These are phyloP conservation scores for Pythium dissotocum DNA, from an alignment of 352 stramenopile species.

Conservation along the genomic window DNA sequence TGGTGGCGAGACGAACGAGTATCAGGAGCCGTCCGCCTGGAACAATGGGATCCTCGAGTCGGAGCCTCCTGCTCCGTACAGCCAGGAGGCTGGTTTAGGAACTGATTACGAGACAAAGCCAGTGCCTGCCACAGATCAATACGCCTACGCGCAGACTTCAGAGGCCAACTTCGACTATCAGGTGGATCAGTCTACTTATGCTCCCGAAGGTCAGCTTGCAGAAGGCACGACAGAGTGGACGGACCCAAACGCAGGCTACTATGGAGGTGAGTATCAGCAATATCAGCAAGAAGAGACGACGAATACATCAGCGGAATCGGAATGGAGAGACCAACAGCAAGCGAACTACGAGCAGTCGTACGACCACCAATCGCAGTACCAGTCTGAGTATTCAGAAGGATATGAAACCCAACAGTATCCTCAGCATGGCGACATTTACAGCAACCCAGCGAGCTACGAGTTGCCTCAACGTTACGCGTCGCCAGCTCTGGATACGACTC, in stretches of 20 bases:
- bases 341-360: neutral
- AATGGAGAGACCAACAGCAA: neutral
- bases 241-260: neutral
- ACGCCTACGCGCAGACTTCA: neutral
- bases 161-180: neutral
- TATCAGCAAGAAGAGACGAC: slow-evolving; percentile 2
- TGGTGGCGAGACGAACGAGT: neutral
- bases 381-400: neutral
- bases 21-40: neutral
- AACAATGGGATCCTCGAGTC: neutral
- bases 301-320: neutral
- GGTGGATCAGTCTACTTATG: neutral
- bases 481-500: neutral
- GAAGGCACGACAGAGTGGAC: slow-evolving; percentile 6
- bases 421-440: neutral
- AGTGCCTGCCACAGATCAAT: neutral
- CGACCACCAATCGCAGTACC: neutral
- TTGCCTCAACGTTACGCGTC: neutral
- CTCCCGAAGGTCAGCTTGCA: neutral
- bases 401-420: neutral
- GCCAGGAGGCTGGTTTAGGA: neutral
- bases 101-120: neutral
- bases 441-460: neutral
- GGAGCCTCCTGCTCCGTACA: neutral
- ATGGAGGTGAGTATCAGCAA: neutral